Base-by-base conservation (phyloP, 169 alveolate species). In the Eimeria sp. region DNA sequence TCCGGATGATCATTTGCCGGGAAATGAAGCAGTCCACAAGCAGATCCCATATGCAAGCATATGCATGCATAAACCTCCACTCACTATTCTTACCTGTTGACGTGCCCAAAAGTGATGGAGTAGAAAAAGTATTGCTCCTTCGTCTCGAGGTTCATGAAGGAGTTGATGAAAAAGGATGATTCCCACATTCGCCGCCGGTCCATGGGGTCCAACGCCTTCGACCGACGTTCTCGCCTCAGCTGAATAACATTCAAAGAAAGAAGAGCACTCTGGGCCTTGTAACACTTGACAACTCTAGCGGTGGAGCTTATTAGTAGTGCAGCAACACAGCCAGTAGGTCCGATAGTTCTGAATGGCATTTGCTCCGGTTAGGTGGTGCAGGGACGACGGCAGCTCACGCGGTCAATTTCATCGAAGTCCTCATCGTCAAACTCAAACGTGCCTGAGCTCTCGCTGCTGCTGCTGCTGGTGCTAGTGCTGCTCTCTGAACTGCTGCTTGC, bases 101-200 rank as follows among this genome's bases (percentile, higher is more conserved):
- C 92, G 51, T 95, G 96, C 7, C 95, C 91, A 25, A 86, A 84
- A 45, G 95, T 89, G 43, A 95, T 61, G 14, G 90, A 57, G 57
- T 95, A 95, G 90, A 95, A 95, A 73, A 83, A 83, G 90, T 95
- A 83, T 63, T 95, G 96, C n/a, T 86, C 73, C 40, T 75, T 95
- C 30, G 84, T 95, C 43, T 83, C 95, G 57, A 95, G 91, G 82
- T 95, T 95, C 95, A 76, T 76, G 43, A 95, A 84, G 27, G 95
- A 75, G 92, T 84, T 95, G 82, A 95, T 76, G 91, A 76, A 73
- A 70, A 95, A 84, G 16, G 96, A 73, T 13, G 93, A 75, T 45
- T 95, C 95, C 96, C 96, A 95, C 96, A 89, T 65, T 70, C 96
- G 94, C 75, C 70, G 95, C 11, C 95, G 16, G 84, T 72, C 75